A percentile compares a stretch with the other conserved stretches of the same genome.
phyloP scores from a whole-genome alignment of 768 basidiomycete genomes.

The Dacryopinax primogenitus region DNA sequence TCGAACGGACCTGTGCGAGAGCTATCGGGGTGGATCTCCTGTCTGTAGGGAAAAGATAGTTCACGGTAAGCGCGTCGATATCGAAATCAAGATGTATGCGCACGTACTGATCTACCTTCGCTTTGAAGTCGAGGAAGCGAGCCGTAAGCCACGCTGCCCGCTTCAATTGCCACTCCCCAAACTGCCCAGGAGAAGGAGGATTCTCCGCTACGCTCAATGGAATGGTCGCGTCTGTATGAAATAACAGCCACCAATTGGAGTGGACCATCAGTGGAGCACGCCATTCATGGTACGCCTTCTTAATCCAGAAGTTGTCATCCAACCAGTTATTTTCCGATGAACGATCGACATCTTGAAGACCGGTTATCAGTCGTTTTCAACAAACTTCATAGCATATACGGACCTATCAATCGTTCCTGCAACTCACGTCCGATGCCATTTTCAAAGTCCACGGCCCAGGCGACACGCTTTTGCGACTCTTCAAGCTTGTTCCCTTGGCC shows the following conservation, averaged over 20 bases:
- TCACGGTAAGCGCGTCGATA: not conserved
- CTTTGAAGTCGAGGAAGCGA: conserved; percentile 61
- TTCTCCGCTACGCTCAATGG: conserved; percentile 29
- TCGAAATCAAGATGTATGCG: conserved; percentile 8
- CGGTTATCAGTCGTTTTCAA: conserved; percentile 11
- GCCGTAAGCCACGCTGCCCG: conserved; percentile 70
- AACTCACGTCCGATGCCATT: conserved; percentile 51
- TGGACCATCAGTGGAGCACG: conserved; percentile 73
- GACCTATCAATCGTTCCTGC: conserved; percentile 65
- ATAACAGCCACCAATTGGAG: conserved; percentile 93
- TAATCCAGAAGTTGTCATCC: conserved; percentile 83
- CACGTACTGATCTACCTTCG: conserved; percentile 47
- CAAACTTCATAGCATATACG: conserved; percentile 18
- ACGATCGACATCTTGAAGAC: conserved; percentile 54
- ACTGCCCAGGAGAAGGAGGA: not conserved
- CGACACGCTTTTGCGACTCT: conserved; percentile 42
- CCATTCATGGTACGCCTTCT: conserved; percentile 79
- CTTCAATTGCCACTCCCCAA: conserved; percentile 57
- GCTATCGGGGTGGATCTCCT: conserved; percentile 55
- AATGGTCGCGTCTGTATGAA: conserved; percentile 56
- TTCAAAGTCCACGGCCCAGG: conserved; percentile 58
- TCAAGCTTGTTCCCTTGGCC: conserved; percentile 41
- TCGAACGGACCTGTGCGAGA: conserved; percentile 52
- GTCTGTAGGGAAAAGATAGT: conserved; percentile 30
- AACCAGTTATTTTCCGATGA: conserved; percentile 85